Evolutionary conservation across 805 yeast genomes (phyloP), one percentile per base, ranked within the genome.

Genomic region (Wickerhamomyces chaumierensis): DNA sequence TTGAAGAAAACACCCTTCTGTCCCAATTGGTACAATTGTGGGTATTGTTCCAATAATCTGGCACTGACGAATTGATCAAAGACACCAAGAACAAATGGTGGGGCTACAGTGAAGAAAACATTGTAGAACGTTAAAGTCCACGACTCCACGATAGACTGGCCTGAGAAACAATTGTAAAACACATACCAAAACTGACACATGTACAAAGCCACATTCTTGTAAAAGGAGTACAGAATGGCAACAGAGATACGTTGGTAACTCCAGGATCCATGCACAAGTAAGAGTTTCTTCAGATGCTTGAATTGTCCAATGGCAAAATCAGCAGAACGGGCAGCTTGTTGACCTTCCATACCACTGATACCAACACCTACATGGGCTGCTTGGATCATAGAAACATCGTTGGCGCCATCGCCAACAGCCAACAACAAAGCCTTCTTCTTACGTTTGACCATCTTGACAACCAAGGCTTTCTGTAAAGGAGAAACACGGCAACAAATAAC

Each of bases 331-430:
- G 98, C 96, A 11, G 98, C 98, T 61, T 92, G 99, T 86, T 88
- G 87, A 48, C 99, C 99, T 63, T 92, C 99, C 90, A 87, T 81
- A 47, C 99, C 99, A 61, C 94, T 84, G 45, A 92, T 94, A 56
- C 99, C 99, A 18, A 92, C 95, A 45, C 99, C 99, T 38, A 92
- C 96, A 59, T 92, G 97, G 0, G 98, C 98, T 14, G 98, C 97
- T 61, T 92, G 98, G 47, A 92, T 92, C 99, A 92, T 92, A 29
- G 95, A 81, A 32, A 92, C 98, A 63, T 92, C 99, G 55, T 92
- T 92, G 3, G 99, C 99, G 54, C 99, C 99, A 61, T 92, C 99
- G 34, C 99, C 99, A 54, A 92, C 81, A 1, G 98, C 97, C 42
- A 92, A 65, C 33, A 94, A 60, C 33, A 83, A 59, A 2, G 95